Base-by-base conservation (phyloP, 352 stramenopile genomes). In the Phytophthora idaei region DNA sequence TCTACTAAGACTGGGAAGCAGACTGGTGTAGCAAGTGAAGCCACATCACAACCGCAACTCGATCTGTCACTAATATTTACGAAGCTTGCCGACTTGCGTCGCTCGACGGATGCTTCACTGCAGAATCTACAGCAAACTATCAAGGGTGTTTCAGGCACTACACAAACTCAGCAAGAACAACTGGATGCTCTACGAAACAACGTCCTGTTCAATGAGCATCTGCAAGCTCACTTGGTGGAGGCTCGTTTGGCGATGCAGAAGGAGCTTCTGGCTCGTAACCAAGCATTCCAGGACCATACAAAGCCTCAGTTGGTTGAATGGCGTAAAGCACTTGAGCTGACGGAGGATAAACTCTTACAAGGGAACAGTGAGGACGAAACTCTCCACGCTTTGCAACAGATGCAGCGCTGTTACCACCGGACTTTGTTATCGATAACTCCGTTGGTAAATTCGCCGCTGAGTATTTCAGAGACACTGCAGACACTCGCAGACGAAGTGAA, bases 21-120 rank as follows among this genome's bases (percentile, higher is more conserved):
- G 29, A 36, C 25, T 51, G 42, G 42, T 14, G 60, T 14, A 28
- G 8, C 15, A 21, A 54, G 45, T 37, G 64, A 75, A 25, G 32
- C 47, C 9, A 47, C 41, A 10, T 58, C 67, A 46, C 58, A 67
- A 17, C 58, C 61, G 1, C 78, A 86, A 51, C 71, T 91, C 1
- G 84, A 93, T 74, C 59, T 94, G 28, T 94, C 86, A 44, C 68
- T 94, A 17, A 84, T 94, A 44, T 94, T 94, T 55, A 87, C 84
- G 15, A 93, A 91, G 52, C 85, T 93, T 53, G 76, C 84, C 0
- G 86, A 93, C 34, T 54, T 94, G 57, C 79, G 83, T 0, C 76
- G 83, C 15, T 71, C 78, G 7, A 91, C 83, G 4, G 79, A 90
- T 61, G 78, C 77, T 2, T 87, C 83, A 2, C 58, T 92, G 6